Base-by-base conservation (phyloP, 1,139 yeast genomes). In the Taphrina betulina region DNA sequence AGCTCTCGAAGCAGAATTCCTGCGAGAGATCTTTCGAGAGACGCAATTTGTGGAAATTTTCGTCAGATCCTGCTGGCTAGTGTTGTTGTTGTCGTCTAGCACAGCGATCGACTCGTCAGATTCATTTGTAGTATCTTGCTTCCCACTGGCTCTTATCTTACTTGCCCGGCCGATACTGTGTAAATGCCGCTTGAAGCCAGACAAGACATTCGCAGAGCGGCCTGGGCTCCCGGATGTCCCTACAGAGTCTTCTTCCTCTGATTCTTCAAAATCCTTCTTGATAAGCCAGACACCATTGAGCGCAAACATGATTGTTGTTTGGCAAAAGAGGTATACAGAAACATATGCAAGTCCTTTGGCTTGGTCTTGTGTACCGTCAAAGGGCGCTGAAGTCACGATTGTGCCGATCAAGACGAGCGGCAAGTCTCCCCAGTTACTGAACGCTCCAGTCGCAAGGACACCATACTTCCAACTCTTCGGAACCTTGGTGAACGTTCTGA, bases 331-430 rank as follows among this genome's bases (percentile, higher is more conserved):
- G 65, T 83, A 87, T 44, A 90, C 83, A 67, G 90, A 83, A 19
- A 87, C 83, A 68, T 85, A 88, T 0, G 96, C 95, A 29, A 85
- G 86, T 12, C 97, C 97, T 36, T 42, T 35, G 19, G 46, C 50
- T 63, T 79, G 78, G 58, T 80, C 78, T 29, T 88, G 87, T 61
- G 86, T 80, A 0, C 72, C 60, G 0, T 80, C 70, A 63, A 90
- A 83, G 1, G 79, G 74, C 0, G 80, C 74, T 0, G 89, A 82
- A n/a, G 78, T 74, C 33, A 85, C 82, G 67, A 89, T 72, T 1
- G 95, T 84, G 64, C 87, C 95, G 38, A 89, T 75, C 64, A 88
- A 88, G 0, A 96, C 96, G 64, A 89, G 85, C 0, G 96, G 96
- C 60, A 89, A 74, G 70, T 89, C 96, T 7, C 92, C 81, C 48